Base-by-base conservation (phyloP, 371 early-diverging fungal species). In the Sporodiniella umbellata region DNA sequence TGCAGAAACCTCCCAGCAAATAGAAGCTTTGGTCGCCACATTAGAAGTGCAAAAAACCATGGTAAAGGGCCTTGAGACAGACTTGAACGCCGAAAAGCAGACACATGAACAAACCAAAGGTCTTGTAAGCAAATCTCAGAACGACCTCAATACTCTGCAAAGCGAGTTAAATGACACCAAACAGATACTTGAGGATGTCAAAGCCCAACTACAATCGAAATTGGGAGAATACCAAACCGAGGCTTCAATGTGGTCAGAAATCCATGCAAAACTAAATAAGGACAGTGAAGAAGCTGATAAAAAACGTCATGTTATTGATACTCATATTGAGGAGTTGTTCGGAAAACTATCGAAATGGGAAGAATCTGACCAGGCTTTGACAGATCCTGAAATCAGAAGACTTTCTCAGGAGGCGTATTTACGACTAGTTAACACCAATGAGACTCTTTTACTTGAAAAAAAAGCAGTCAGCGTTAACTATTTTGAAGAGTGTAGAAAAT, bases 1-100 rank as follows among this genome's bases (percentile, higher is more conserved):
- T 11, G 2, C 37, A 6, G 24, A 49, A 12, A 47, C 51, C n/a
- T 33, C 48, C 18, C 43, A 47, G 12, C 35, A 57, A 40, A 43
- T 58, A 10, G 15, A 45, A 4, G 24, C 11, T 4, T 26, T 54
- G 15, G 21, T 47, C n/a, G 43, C 46, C 35, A 14, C 25, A 11
- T 6, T 52, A 11, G 48, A 61, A 31, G 72, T 65, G 35, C 62
- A 61, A 42, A 69, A 62, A 15, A 51, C 30, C 25, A 53, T 64
- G 21, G 15, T 59, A 10, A 44, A 50, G 11, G 56, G 53, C 24
- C 56, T 60, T 0, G 51, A 60, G 42, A 48, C 49, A 1, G 65
- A 66, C 25, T 35, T 70, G 11, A 26, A 24, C 18, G 14, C 15
- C 3, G 52, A 58, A 31, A 30, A 15, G 8, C 33, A 52, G 30